phyloP scores from a whole-genome alignment of 2,329 filamentous ascomycete genomes.

The Arthrobotrys sphaeroides region DNA sequence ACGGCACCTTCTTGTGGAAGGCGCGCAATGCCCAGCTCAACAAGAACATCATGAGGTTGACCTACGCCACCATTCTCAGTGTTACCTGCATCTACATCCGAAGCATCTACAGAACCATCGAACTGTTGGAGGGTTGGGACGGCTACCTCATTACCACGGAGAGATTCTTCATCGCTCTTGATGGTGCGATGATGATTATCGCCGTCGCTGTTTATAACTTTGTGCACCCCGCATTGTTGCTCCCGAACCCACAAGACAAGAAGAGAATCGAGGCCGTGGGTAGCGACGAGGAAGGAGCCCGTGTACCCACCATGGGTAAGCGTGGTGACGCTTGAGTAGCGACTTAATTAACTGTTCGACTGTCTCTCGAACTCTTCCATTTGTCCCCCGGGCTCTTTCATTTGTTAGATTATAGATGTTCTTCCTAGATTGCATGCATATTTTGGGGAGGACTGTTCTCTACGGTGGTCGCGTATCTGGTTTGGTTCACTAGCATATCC shows the following conservation, averaged over 20 bases:
- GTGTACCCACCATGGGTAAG: slow-evolving; percentile 22
- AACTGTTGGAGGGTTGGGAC: slow-evolving; percentile 65
- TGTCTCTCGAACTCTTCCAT: background rate
- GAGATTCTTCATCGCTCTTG: slow-evolving; percentile 65
- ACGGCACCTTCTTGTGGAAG: slow-evolving; percentile 65
- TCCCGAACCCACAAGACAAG: slow-evolving; percentile 57
- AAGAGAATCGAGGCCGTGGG: slow-evolving; percentile 16
- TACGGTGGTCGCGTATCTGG: background rate
- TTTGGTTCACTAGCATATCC: no score
- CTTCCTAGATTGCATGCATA: background rate
- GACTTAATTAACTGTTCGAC: background rate
- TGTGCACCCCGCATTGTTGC: slow-evolving; percentile 63
- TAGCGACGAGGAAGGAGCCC: slow-evolving; percentile 38
- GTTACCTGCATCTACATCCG: slow-evolving; percentile 64
- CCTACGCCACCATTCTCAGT: slow-evolving; percentile 62
- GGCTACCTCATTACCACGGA: slow-evolving; percentile 67
- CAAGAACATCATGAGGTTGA: slow-evolving; percentile 55
- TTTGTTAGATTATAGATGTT: background rate
- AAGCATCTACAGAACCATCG: slow-evolving; percentile 66
- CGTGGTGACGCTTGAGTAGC: slow-evolving; percentile 4
- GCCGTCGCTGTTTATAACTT: slow-evolving; percentile 64
- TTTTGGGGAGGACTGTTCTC: background rate
- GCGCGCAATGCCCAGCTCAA: slow-evolving; percentile 32
- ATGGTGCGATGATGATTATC: slow-evolving; percentile 65
- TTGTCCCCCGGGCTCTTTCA: background rate